Evolutionary conservation across 2,329 filamentous ascomycete genomes (phyloP), one percentile per base, ranked within the genome.

Genomic region (Fusarium praegraminearum): DNA sequence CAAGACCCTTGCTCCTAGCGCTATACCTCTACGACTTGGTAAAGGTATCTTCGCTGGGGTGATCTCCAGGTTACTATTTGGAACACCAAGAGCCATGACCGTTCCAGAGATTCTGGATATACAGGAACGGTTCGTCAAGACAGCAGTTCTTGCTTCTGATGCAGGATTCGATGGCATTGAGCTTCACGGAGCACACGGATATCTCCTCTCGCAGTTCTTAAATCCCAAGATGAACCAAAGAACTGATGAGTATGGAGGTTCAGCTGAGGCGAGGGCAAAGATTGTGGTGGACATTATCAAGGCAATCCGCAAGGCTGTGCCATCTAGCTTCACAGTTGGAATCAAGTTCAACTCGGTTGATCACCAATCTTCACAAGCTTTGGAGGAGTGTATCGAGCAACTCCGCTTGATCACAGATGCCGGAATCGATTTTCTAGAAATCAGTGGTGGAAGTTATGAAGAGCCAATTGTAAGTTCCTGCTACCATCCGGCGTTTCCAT

Each of bases 321-420:
- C 40, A 10, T 1, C 11, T 7, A 24, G 38, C 28, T 54, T 54
- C 20, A 44, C 30, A 4, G 16, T 54, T 16, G 51, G 40, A 2
- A 44, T 54, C 30, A 54, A 54, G 40, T 35, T 54, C 11, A 54
- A 54, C 22, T 44, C 51, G 15, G 51, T 44, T 18, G 51, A 24
- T 15, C 38, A 35, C 3, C 40, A 44, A 11, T 43, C 40, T 7
- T 35, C 51, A 2, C 15, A 6, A 7, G 40, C 40, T 1, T 18
- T 44, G 4, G 18, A 35, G 16, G 51, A 44, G 4, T 35, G 30
- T 16, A 13, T 54, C 4, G 30, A 35, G 5, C 51, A 54, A n/a
- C 40, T 54, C 9, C 30, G 18, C 1, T 16, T 54, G 1, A 45
- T 54, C 40, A n/a, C 8, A 3, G 12, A 26, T 3, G 51, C 40